Base-by-base conservation (phyloP, 768 basidiomycete species). In the Butyriboletus loyo region DNA sequence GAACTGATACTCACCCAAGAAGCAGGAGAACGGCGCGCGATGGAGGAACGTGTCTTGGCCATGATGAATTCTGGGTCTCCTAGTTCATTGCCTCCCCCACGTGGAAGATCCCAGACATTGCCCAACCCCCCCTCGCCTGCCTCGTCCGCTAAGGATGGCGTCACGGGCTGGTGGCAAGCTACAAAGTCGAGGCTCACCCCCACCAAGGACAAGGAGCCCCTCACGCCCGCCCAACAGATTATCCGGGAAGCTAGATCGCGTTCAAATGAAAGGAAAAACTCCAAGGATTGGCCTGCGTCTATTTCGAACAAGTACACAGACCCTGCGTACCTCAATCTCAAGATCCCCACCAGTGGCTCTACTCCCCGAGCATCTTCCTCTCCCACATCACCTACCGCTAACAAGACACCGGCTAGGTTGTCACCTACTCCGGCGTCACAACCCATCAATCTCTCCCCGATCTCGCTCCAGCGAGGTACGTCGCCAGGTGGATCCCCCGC, bases 171-270 rank as follows among this genome's bases (percentile, higher is more conserved):
- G 91, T 90, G 89, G 87, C 68, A 79, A 11, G 75, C 81, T 4
- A 82, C 89, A 19, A 92, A 88, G 76, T 81, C 81, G 58, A 83
- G 74, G 58, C 77, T 93, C 10, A 90, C 89, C 1, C 88, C 90
- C 3, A 86, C 86, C 13, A 92, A 91, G 60, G 84, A 84, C 11
- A 80, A 80, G 61, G 82, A 87, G 14, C 68, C 74, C 1, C 81
- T 89, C n/a, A 92, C 91, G 0, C 89, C 90, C 9, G 90, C 91
- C 0, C 90, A 92, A 61, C 89, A 90, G 59, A 77, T 93, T 49
- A 84, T 92, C 43, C 77, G 79, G 51, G 89, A 92, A 8, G 74
- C 87, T 17, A 89, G 91, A 63, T 73, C 79, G 19, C 77, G 81
- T 38, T 81, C 86, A 49, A 85, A 82, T 62, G 82, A 83, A 44